Conservation (phyloP, 257 asterid species). For the Coffea canephora region DNA sequence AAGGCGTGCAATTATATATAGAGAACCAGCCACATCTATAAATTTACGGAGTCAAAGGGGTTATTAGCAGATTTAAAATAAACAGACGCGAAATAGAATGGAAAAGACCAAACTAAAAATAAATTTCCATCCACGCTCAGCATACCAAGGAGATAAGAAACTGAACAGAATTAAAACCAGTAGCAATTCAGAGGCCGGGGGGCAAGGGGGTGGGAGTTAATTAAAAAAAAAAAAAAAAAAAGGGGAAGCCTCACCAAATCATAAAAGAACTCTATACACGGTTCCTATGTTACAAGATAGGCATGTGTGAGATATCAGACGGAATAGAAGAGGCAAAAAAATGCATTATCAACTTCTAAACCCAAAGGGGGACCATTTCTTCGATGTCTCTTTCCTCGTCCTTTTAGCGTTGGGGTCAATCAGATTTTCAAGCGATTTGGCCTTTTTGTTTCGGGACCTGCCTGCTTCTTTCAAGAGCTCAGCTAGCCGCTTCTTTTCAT, state of each 20-base stretch:
- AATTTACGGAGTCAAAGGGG: neutral
- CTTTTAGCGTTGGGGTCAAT: constrained; percentile 81
- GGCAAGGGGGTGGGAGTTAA: no score
- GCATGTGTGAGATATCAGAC: constrained; percentile 22
- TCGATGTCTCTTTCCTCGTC: constrained; percentile 80
- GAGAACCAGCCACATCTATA: neutral
- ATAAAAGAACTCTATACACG: constrained; percentile 55
- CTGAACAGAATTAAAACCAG: constrained; percentile 26
- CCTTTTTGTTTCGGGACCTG: constrained; percentile 83
- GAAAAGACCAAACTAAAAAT: neutral
- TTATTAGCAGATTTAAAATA: neutral
- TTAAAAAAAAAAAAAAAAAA: neutral
- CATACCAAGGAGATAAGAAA: constrained; percentile 40
- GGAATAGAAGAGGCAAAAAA: neutral
- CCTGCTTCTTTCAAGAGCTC: constrained; percentile 98
- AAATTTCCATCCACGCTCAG: constrained; percentile 17
- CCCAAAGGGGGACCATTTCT: constrained; percentile 97
- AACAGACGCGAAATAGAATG: neutral
- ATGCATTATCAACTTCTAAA: constrained; percentile 59
- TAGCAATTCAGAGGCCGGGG: constrained; percentile 37
- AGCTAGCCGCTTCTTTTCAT: constrained; percentile 90
- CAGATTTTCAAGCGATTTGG: constrained; percentile 89
- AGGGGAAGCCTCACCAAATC: constrained; percentile 42
- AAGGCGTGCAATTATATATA: neutral
- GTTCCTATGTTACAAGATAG: constrained; percentile 46